Evolutionary conservation across 805 yeast species (phyloP), one percentile per base, ranked within the genome.

Genomic region (Isabelozyma heimii): DNA sequence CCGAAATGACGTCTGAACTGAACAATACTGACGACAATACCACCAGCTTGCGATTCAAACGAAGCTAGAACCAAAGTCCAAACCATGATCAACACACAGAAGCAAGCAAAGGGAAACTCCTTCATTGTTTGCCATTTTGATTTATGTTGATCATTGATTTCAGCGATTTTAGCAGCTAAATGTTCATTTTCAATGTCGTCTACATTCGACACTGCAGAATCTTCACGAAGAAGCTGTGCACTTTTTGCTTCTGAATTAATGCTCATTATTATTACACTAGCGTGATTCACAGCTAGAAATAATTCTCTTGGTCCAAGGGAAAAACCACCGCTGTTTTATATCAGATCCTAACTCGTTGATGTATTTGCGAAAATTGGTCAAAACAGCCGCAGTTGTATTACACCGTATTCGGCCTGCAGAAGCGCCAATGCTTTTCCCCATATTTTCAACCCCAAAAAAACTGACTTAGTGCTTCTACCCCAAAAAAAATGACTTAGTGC

Each of bases 1-100:
- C 52, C 52, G 40, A 49, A 49, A 40, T 49, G 49, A 35, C 43
- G 13, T 40, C 52, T 49, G 44, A 49, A 49, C 20, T 39, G 38
- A 9, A 38, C 30, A 28, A 46, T 43, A 9, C 49, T 46, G 14
- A 49, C 35, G 10, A 30, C 35, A 8, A 30, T 30, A 30, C 35
- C 35, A 30, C 35, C 42, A 37, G 51, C 51, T 38, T 48, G 51
- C 15, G 43, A 27, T 33, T 48, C 51, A 28, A 43, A 48, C 24
- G 47, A 40, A 9, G 43, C 10, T 9, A 42, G 17, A 12, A 48
- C 42, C 42, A 48, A 43, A 16, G 40, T 33, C 45, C 45, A 48
- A 20, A 45, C 28, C 43, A 48, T 48, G 7, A 35, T 37, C 17
- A 38, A 38, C 14, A 40, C 38, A 45, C 46, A 48, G 40, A 45